A percentile compares a stretch with the other conserved stretches of the same genome.
These are phyloP conservation scores for Suhomyces bokatorum DNA, from an alignment of 1,139 yeast species.

Conservation along the genomic window DNA sequence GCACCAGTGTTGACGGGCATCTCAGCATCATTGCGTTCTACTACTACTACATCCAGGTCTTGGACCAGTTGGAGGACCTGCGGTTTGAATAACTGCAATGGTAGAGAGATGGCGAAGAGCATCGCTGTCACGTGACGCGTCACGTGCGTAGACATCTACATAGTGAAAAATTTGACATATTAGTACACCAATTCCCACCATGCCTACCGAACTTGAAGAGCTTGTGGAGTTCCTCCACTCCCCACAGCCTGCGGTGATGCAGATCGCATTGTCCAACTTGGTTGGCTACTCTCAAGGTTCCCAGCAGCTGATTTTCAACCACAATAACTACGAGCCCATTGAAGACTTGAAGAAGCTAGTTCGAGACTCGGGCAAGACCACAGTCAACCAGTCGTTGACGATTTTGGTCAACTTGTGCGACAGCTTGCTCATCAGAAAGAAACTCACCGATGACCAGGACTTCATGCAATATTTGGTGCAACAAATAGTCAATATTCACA, in stretches of 20 bases:
- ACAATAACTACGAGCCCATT: conserved; percentile 71
- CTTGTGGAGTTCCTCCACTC: conserved; percentile 82
- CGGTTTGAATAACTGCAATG: conserved; percentile 2
- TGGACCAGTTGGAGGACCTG: conserved; percentile 24
- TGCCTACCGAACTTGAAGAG: conserved; percentile 67
- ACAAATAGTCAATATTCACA: conserved; percentile 55
- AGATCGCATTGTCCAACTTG: conserved; percentile 80
- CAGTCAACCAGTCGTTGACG: conserved; percentile 70
- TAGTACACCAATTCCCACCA: conserved; percentile 16
- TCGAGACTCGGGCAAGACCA: conserved; percentile 51
- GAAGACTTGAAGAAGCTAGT: conserved; percentile 66
- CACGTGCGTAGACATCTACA: background rate
- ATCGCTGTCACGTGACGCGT: background rate
- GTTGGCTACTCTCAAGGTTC: conserved; percentile 80
- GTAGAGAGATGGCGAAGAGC: background rate
- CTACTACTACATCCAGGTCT: conserved; percentile 40
- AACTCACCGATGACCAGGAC: conserved; percentile 63
- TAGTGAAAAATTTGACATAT: conserved; percentile 1
- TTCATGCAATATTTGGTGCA: conserved; percentile 58
- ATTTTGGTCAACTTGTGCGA: conserved; percentile 83
- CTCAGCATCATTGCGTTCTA: conserved; percentile 34
- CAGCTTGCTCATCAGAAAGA: conserved; percentile 59
- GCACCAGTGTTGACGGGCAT: conserved; percentile 27
- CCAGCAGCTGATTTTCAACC: conserved; percentile 64
- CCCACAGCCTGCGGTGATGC: conserved; percentile 78